Evolutionary conservation across 768 basidiomycete genomes (phyloP).

Genomic region (Amylocystis lapponica): DNA sequence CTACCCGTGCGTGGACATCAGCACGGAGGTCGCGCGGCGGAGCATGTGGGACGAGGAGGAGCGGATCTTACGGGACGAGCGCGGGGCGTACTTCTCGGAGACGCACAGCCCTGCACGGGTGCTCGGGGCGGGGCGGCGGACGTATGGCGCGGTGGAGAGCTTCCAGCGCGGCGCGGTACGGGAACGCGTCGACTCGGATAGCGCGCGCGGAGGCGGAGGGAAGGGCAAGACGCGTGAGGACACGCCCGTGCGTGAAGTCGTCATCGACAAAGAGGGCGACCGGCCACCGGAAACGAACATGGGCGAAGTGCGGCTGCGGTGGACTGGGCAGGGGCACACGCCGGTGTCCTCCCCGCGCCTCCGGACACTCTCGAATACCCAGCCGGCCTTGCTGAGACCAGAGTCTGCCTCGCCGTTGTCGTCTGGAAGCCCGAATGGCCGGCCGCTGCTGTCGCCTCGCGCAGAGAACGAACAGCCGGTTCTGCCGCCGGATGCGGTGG

Average conservation of each 20-base stretch:
- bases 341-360: slow-evolving; percentile 16
- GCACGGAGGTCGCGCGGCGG: slow-evolving; percentile 61
- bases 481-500: slow-evolving; percentile 74
- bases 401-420: slow-evolving; percentile 12
- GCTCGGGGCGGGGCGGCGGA: slow-evolving; percentile 28
- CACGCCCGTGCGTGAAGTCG: slow-evolving; percentile 17
- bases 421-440: slow-evolving; percentile 10
- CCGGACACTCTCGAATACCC: slow-evolving; percentile 9
- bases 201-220: slow-evolving; percentile 14
- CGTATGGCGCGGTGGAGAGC: slow-evolving; percentile 46
- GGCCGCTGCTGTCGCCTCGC: slow-evolving; percentile 17
- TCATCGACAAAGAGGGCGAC: slow-evolving; percentile 47
- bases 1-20: slow-evolving; percentile 87
- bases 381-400: slow-evolving; percentile 4
- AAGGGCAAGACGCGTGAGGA: slow-evolving; percentile 14
- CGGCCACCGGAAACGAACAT: slow-evolving; percentile 26
- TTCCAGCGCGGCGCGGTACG: slow-evolving; percentile 8
- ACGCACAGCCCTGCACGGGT: slow-evolving; percentile 41
- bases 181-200: slow-evolving; percentile 11
- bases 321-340: slow-evolving; percentile 31
- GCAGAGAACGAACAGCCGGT: slow-evolving; percentile 17
- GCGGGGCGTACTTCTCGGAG: slow-evolving; percentile 66
- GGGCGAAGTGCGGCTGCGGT: slow-evolving; percentile 39
- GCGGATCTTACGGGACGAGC: slow-evolving; percentile 68
- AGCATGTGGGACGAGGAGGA: slow-evolving; percentile 84